These are phyloP conservation scores for Acanthamoeba castellanii DNA, from an alignment of 208 protist species.

Conservation along the genomic window DNA sequence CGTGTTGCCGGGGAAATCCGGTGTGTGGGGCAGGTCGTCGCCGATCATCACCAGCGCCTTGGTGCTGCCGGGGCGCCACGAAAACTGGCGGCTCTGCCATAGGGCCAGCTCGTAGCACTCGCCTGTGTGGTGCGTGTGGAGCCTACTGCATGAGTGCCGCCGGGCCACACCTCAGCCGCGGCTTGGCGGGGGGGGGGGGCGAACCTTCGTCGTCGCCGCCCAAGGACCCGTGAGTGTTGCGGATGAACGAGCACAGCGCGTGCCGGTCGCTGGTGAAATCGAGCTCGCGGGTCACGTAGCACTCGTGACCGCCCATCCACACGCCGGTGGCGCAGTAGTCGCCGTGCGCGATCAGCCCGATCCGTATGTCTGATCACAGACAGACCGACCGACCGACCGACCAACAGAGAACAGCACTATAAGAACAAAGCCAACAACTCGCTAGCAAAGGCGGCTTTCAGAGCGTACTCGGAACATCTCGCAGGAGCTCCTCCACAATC, in stretches of 20 bases:
- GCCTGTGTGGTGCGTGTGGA: no score
- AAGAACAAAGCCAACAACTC: no score
- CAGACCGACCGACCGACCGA: no score
- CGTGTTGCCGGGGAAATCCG: not conserved
- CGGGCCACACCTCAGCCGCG: no score
- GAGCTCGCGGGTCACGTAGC: not conserved
- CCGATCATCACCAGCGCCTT: conserved; percentile 36
- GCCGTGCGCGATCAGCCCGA: conserved; percentile 19
- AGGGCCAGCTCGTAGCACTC: conserved; percentile 42
- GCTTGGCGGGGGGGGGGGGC: no score
- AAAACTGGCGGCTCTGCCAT: not conserved
- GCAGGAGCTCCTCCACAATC: not conserved
- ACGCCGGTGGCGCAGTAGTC: not conserved
- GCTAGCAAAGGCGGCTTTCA: not conserved
- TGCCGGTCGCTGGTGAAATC: not conserved
- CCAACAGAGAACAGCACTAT: not conserved
- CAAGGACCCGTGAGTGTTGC: not conserved
- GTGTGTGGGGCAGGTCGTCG: not conserved
- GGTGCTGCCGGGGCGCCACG: not conserved
- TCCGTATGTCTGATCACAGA: not conserved
- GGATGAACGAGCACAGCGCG: not conserved
- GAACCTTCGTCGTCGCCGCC: conserved; percentile 15
- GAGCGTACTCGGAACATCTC: conserved; percentile 7
- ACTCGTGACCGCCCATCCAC: not conserved
- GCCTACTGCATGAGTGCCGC: no score